A percentile compares a stretch with the other conserved stretches of the same genome.
phyloP scores from a whole-genome alignment of 2,329 filamentous ascomycete genomes.

The Tolypocladium paradoxum region DNA sequence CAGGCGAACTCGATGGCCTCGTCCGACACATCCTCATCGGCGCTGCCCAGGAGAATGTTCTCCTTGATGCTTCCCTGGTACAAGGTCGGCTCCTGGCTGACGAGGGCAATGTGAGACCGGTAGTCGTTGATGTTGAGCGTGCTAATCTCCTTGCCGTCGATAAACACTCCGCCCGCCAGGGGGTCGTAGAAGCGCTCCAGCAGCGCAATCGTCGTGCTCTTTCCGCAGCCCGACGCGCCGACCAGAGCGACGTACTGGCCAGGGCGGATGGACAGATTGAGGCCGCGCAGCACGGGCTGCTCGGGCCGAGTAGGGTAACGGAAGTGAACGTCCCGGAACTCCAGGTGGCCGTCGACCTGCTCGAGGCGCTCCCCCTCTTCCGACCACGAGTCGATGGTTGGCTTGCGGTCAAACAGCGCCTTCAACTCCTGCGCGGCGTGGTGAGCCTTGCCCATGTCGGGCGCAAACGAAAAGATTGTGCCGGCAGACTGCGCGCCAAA shows the following conservation, averaged over 20 bases:
- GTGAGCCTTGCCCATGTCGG: constrained; percentile 89
- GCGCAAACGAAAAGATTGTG: constrained; percentile 78
- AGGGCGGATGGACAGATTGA: constrained; percentile 63
- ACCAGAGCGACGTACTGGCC: constrained; percentile 84
- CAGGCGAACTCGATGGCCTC: constrained; percentile 67
- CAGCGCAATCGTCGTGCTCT: constrained; percentile 84
- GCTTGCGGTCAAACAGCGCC: constrained; percentile 71
- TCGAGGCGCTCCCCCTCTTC: constrained; percentile 52
- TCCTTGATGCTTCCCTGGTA: constrained; percentile 89
- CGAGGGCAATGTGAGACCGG: constrained; percentile 71
- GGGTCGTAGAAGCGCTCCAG: constrained; percentile 94
- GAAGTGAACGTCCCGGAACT: constrained; percentile 91
- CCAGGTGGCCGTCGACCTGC: constrained; percentile 63
- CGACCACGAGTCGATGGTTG: constrained; percentile 75
- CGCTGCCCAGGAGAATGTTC: constrained; percentile 74
- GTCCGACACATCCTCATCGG: constrained; percentile 57
- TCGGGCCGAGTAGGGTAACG: constrained; percentile 85
- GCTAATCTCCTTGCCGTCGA: constrained; percentile 77
- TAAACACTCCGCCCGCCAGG: constrained; percentile 63
- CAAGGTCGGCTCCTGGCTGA: constrained; percentile 87
- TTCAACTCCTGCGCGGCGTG: constrained; percentile 73
- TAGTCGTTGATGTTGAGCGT: constrained; percentile 78
- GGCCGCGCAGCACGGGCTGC: constrained; percentile 79
- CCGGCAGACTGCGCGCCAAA: constrained; percentile 90
- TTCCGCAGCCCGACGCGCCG: constrained; percentile 88